Conservation (phyloP, 2,329 filamentous ascomycete genomes). For the Ascochyta clinopodiicola region DNA sequence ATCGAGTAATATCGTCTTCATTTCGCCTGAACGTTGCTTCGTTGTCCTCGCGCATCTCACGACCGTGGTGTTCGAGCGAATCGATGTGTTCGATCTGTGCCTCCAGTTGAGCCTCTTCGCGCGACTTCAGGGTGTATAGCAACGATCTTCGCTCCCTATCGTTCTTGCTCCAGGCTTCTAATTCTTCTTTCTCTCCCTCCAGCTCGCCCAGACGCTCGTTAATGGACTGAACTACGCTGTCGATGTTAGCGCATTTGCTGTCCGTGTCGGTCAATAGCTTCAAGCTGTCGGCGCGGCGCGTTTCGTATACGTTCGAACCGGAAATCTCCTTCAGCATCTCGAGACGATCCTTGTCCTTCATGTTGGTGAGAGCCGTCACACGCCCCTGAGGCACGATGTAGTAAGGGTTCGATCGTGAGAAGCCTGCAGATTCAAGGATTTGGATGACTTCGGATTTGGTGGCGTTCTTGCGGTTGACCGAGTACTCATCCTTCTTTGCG, state of each 20-base stretch:
- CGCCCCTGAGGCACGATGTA: constrained; percentile 98
- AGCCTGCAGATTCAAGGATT: constrained; percentile 91
- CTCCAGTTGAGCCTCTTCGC: constrained; percentile 81
- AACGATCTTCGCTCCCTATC: constrained; percentile 90
- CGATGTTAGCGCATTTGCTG: constrained; percentile 92
- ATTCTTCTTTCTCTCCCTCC: constrained; percentile 96
- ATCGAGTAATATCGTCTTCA: constrained; percentile 77
- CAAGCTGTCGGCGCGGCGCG: constrained; percentile 84
- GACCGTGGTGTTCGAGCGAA: constrained; percentile 77
- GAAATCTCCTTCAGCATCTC: constrained; percentile 97
- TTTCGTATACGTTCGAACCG: constrained; percentile 95
- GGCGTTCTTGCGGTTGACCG: constrained; percentile 93
- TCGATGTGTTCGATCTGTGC: constrained; percentile 83
- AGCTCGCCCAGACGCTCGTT: constrained; percentile 87
- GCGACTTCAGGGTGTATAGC: constrained; percentile 92
- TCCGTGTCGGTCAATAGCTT: constrained; percentile 98
- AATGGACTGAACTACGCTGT: constrained; percentile 89
- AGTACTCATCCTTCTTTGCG: constrained; percentile 98
- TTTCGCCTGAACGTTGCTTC: constrained; percentile 77
- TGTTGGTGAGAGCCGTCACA: constrained; percentile 94
- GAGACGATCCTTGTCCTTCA: constrained; percentile 93
- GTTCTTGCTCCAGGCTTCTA: constrained; percentile 92
- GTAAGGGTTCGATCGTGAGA: constrained; percentile 96
- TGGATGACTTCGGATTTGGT: constrained; percentile 95
- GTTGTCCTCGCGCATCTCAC: constrained; percentile 83